These are phyloP conservation scores for Pleurozium schreberi DNA, from an alignment of 225 moss, liverwort and hornwort genomes.

Conservation along the genomic window DNA sequence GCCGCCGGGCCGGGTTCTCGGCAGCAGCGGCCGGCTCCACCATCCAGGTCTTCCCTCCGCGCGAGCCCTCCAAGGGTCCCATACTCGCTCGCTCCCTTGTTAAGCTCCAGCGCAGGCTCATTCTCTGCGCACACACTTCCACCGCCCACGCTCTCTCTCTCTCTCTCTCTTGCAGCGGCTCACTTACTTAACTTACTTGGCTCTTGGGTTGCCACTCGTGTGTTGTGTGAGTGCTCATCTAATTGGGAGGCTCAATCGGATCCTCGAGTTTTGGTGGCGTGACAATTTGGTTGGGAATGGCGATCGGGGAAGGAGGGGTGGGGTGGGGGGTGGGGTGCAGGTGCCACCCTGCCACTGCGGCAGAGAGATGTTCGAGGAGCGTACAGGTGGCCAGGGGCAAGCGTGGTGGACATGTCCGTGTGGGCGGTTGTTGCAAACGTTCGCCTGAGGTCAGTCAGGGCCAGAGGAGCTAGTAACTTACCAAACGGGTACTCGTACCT, in stretches of 20 bases:
- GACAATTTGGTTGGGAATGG: neutral
- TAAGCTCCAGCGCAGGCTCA: conserved; percentile 6
- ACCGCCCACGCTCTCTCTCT: neutral
- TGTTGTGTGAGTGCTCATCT: neutral
- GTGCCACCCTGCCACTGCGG: neutral
- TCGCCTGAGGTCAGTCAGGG: neutral
- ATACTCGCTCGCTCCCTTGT: neutral
- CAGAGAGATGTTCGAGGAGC: neutral
- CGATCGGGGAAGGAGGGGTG: too few species aligned
- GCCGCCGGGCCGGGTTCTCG: conserved; percentile 12
- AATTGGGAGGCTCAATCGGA: neutral
- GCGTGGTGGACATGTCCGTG: neutral
- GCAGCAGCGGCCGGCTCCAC: conserved; percentile 26
- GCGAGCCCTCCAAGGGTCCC: neutral
- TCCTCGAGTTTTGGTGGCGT: neutral
- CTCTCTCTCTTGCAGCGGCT: neutral
- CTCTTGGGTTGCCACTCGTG: neutral
- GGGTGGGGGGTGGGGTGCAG: too few species aligned
- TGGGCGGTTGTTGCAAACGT: conserved; percentile 14
- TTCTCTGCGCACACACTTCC: neutral
- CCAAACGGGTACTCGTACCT: neutral
- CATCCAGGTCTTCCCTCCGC: neutral
- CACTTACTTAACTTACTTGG: neutral
- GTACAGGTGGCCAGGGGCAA: neutral
- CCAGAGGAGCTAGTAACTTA: neutral